Base-by-base conservation (phyloP, 2,329 filamentous ascomycete species). In the Elsinoe batatas region DNA sequence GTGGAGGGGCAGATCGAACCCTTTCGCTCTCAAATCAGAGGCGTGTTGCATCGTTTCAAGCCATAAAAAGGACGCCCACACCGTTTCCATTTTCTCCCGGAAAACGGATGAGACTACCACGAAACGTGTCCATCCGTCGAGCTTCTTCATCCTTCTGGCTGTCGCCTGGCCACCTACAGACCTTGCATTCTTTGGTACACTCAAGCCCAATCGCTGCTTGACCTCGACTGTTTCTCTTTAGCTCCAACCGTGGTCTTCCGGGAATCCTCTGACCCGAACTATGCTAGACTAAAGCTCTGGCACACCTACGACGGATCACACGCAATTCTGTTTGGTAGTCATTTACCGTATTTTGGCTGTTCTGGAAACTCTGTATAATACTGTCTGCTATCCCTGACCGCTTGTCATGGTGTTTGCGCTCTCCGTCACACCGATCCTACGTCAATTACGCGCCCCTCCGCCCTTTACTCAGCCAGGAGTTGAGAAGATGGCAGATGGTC, bases 401-500 rank as follows among this genome's bases (percentile, higher is more conserved):
- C 40, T 55, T 44, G 32, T 26, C 38, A 55, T 55, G 53, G 40
- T 55, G 18, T 47, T 55, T 32, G 42, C 42, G 17, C 17, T 26
- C 26, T 37, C 53, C 18, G 26, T 46, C 40, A 55, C 53, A 47
- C 42, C 53, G 7, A 15, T 47, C n/a, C 40, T 55, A 8, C 42
- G 53, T 7, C 53, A 46, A 4, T 30, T 55, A 7, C 38, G 38
- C 26, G 53, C 53, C n/a, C 58, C 58, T 3, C 50, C 56, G 15
- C 43, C 53, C n/a, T 57, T 58, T 43, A 58, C 58, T 15, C 58
- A 60, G 42, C 46, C 54, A 33, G 57, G 57, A 4, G 38, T 49
- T 18, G 58, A 60, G 56, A 58, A 58, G 35, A 60, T 60, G 55
- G 44, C 57, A 32, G 59, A 58, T 22, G 55, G 56, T 46, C 33